Percentiles rank a stretch among this genome's conserved stretches.
phyloP scores from a whole-genome alignment of 2,329 filamentous ascomycete species.

The Colletotrichum sansevieriae region DNA sequence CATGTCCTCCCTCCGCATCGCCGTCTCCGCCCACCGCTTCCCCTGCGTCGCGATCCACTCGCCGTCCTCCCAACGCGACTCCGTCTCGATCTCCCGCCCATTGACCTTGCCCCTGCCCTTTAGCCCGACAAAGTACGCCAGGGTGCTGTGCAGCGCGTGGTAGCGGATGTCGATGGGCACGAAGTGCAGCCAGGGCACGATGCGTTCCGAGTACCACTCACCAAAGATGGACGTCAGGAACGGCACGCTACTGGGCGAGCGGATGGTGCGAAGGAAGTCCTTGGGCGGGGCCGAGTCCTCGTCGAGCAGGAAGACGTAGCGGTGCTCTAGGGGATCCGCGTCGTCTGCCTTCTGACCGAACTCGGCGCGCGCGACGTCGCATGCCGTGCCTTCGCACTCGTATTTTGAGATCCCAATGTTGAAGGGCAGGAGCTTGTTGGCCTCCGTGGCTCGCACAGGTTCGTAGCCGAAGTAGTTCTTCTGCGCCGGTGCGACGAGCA shows the following conservation, averaged over 20 bases:
- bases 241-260: slow-evolving; percentile 72
- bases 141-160: slow-evolving; percentile 78
- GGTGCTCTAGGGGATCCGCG: slow-evolving; percentile 72
- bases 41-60: slow-evolving; percentile 76
- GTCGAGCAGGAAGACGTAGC: slow-evolving; percentile 80
- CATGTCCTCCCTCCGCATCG: slow-evolving; percentile 79
- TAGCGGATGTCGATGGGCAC: slow-evolving; percentile 81
- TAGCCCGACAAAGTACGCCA: slow-evolving; percentile 80
- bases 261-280: slow-evolving; percentile 72
- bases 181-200: slow-evolving; percentile 84
- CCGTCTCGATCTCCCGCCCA: slow-evolving; percentile 61
- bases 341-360: slow-evolving; percentile 58
- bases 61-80: slow-evolving; percentile 65
- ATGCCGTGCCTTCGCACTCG: slow-evolving; percentile 66
- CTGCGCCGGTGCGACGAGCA: slow-evolving; percentile 62
- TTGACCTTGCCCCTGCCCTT: slow-evolving; percentile 58
- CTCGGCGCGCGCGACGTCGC: slow-evolving; percentile 64
- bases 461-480: slow-evolving; percentile 65
- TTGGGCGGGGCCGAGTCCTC: slow-evolving; percentile 75
- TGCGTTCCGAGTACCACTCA: slow-evolving; percentile 82
- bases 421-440: slow-evolving; percentile 66
- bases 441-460: slow-evolving; percentile 62
- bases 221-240: slow-evolving; percentile 80
- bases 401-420: slow-evolving; percentile 72
- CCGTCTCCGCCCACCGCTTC: slow-evolving; percentile 72